phyloP scores from a whole-genome alignment of 495 filamentous ascomycete genomes.

The Podospora pseudocomata region DNA sequence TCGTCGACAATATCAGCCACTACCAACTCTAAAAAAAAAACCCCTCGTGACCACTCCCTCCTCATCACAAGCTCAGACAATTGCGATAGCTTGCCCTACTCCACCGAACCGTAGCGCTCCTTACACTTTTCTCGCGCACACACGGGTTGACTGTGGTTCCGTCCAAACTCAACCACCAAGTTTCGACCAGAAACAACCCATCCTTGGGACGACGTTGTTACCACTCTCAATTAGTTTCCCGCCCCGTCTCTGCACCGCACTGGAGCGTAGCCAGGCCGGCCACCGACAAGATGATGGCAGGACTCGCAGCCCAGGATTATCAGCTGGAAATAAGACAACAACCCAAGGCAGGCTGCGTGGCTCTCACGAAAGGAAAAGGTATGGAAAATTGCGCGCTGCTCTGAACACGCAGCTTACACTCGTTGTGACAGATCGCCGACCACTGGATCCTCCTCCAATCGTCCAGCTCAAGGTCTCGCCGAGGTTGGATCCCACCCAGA shows the following conservation, averaged over 20 bases:
- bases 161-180: neutral
- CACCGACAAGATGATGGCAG: conserved; percentile 16
- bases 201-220: neutral
- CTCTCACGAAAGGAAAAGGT: conserved; percentile 67
- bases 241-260: too few species aligned
- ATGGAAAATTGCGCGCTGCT: conserved; percentile 85
- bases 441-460: conserved; percentile 92
- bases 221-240: neutral
- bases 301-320: conserved; percentile 19
- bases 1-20: neutral
- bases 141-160: neutral
- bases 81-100: neutral
- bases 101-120: neutral
- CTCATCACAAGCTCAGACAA: neutral
- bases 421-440: conserved; percentile 70
- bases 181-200: neutral
- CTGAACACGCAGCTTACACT: conserved; percentile 29
- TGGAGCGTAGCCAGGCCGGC: neutral
- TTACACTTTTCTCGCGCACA: neutral
- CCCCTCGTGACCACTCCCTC: neutral
- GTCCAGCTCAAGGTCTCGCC: conserved; percentile 73
- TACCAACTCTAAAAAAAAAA: neutral
- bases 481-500: conserved; percentile 70
- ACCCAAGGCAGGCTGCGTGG: conserved; percentile 62
- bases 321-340: conserved; percentile 63